These are phyloP conservation scores for Brassica incana DNA, from an alignment of 345 rosid genomes.

Conservation along the genomic window DNA sequence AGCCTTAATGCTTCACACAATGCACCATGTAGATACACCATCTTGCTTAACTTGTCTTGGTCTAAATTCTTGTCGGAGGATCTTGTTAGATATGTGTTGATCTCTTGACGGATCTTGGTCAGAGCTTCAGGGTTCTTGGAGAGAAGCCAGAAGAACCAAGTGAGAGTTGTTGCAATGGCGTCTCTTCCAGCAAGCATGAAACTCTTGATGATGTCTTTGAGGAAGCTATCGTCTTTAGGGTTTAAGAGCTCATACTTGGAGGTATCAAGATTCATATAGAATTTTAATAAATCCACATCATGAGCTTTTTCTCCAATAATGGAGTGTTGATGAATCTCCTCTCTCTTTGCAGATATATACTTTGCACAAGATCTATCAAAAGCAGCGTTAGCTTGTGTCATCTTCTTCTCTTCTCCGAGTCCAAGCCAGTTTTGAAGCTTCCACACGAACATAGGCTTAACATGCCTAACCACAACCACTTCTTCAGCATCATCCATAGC, in stretches of 20 bases:
- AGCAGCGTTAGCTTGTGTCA: conserved; percentile 31
- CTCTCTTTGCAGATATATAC: conserved; percentile 38
- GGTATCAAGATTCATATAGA: conserved; percentile 31
- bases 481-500: conserved; percentile 47
- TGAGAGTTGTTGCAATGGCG: conserved; percentile 37
- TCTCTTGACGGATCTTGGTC: conserved; percentile 39
- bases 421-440: conserved; percentile 39
- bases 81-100: conserved; percentile 4
- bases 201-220: conserved; percentile 49
- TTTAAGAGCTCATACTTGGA: conserved; percentile 25
- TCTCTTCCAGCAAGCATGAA: conserved; percentile 57
- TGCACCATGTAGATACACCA: conserved; percentile 46
- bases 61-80: conserved; percentile 16
- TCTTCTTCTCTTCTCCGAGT: conserved; percentile 45
- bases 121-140: conserved; percentile 43
- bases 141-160: conserved; percentile 58
- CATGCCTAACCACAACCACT: conserved; percentile 27
- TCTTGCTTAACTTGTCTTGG: conserved; percentile 27
- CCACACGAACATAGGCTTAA: conserved; percentile 36
- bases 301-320: conserved; percentile 6
- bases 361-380: conserved; percentile 21
- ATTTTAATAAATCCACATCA: conserved; percentile 21
- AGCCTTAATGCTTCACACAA: conserved; percentile 43
- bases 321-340: conserved; percentile 6
- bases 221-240: conserved; percentile 39